Evolutionary conservation across 2,329 filamentous ascomycete genomes (phyloP).

Genomic region (Neofusicoccum laricinum): DNA sequence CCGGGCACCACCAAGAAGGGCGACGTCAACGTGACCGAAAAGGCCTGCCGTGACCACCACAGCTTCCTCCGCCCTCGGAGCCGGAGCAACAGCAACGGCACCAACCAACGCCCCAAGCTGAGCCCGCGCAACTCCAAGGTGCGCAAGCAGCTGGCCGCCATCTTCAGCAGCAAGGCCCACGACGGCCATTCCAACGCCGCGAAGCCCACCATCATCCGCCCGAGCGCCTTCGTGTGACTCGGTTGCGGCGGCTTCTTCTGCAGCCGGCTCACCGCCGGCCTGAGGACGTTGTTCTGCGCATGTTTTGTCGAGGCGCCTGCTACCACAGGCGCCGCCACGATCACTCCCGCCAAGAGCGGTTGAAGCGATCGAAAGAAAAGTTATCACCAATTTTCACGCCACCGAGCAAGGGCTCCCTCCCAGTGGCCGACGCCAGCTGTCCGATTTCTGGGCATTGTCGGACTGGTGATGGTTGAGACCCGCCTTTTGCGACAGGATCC

Average conservation of each 20-base stretch:
- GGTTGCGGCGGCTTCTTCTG: not conserved
- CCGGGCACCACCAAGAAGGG: not conserved
- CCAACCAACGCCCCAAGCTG: not conserved
- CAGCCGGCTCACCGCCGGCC: not conserved
- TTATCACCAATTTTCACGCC: not conserved
- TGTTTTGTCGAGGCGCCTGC: not conserved
- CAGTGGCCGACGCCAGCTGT: not conserved
- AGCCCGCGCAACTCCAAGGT: slow-evolving; percentile 1
- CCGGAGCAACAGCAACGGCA: not conserved
- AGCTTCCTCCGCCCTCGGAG: not conserved
- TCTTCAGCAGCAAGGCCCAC: slow-evolving; percentile 2
- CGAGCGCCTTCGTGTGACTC: slow-evolving; percentile 2
- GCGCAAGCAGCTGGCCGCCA: slow-evolving; percentile 11
- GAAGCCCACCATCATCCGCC: not conserved
- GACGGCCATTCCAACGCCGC: not conserved
- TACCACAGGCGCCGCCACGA: not conserved
- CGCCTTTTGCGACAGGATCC: not conserved
- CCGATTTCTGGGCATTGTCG: not conserved
- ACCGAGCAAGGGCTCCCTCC: not conserved
- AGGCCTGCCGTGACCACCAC: slow-evolving; percentile 5
- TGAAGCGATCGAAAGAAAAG: not conserved
- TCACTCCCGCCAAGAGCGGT: slow-evolving; percentile 9
- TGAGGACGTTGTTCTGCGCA: not conserved
- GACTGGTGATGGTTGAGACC: not conserved
- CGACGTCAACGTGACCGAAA: slow-evolving; percentile 6